Conservation (phyloP, 139 green algal species). For the Dunaliella primolecta region DNA sequence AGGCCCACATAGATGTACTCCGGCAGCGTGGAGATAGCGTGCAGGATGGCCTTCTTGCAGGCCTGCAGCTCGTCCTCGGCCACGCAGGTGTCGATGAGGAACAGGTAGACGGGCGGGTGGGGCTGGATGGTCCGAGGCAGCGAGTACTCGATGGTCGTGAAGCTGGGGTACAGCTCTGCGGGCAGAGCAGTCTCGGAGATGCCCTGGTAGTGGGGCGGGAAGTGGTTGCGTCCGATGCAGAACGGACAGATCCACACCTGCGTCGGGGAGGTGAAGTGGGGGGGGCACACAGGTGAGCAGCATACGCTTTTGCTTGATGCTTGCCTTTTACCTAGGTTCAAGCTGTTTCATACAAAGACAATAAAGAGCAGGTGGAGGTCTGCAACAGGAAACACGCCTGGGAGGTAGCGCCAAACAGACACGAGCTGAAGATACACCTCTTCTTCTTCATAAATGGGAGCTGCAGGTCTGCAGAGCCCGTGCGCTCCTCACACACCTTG, state of each 20-base stretch:
- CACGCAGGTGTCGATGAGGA: constrained; percentile 88
- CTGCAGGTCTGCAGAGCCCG: no score
- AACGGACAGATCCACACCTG: constrained; percentile 95
- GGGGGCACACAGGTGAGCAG: no score
- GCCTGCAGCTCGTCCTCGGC: constrained; percentile 86
- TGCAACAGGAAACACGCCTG: no score
- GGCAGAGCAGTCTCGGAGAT: constrained; percentile 84
- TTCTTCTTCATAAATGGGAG: no score
- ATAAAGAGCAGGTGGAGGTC: no score
- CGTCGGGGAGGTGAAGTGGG: no score
- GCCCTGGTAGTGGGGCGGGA: constrained; percentile 92
- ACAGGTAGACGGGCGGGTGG: constrained; percentile 86
- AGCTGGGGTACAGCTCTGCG: constrained; percentile 95
- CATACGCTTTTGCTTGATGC: no score
- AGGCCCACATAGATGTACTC: constrained; percentile 73
- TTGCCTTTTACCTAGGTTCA: no score
- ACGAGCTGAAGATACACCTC: no score
- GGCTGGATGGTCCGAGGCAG: constrained; percentile 50
- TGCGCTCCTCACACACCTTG: constrained; percentile 46
- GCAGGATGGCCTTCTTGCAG: constrained; percentile 73
- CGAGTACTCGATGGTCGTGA: constrained; percentile 96
- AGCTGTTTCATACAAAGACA: no score
- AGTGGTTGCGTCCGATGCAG: constrained; percentile 93
- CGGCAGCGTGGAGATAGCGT: constrained; percentile 63
- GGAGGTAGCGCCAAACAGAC: no score